phyloP scores from a whole-genome alignment of 208 protist genomes.

The Leishmania arabica region DNA sequence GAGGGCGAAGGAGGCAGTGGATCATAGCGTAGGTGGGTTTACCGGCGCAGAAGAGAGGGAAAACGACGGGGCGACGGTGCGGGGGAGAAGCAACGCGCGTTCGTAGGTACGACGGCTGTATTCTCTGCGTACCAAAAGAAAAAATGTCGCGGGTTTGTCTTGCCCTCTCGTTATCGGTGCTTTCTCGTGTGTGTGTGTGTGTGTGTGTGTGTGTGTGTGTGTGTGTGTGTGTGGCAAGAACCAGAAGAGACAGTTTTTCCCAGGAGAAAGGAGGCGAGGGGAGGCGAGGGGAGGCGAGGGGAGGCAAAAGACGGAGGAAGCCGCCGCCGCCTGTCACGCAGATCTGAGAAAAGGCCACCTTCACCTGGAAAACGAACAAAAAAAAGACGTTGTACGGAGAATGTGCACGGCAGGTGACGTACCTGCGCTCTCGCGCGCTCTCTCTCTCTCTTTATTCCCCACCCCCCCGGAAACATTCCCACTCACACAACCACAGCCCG shows the following conservation, averaged over 20 bases:
- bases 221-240: no score
- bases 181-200: no score
- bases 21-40: neutral
- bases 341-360: neutral
- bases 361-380: neutral
- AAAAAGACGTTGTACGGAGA: neutral
- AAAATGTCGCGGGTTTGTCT: neutral
- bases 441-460: neutral
- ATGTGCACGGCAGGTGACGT: neutral
- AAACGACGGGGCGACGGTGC: neutral
- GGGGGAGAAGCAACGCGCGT: neutral
- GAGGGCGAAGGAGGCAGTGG: neutral
- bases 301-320: neutral
- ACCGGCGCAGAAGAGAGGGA: neutral
- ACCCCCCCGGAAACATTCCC: neutral
- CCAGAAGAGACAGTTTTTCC: no score
- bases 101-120: neutral
- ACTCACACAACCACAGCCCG: neutral
- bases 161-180: neutral
- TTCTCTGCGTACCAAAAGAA: neutral
- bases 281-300: no score
- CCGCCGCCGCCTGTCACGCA: neutral
- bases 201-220: no score
- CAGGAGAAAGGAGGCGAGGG: no score
- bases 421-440: neutral